A percentile compares a stretch with the other conserved stretches of the same genome.
Evolutionary conservation across 2,329 filamentous ascomycete species (phyloP).

Genomic region (Penicillium oxalicum): DNA sequence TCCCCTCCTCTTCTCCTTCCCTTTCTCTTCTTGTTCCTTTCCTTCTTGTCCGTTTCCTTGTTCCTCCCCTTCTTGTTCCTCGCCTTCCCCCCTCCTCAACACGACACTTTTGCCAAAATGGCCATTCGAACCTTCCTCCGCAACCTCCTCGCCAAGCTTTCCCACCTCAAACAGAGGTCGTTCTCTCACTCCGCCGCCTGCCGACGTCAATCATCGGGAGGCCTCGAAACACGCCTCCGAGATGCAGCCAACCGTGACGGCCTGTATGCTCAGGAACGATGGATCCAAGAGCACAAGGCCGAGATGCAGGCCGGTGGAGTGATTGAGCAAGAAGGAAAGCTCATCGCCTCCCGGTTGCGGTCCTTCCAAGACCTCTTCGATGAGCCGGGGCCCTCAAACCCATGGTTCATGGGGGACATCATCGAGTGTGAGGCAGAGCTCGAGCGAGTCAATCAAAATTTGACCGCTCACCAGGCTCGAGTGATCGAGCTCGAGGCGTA

Average conservation of each 20-base stretch:
- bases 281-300: slow-evolving; percentile 1
- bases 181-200: too few relatives aligned
- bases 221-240: background rate
- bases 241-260: background rate
- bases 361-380: slow-evolving; percentile 1
- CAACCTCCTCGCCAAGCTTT: background rate
- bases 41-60: too few relatives aligned
- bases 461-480: background rate
- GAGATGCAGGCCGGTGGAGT: background rate
- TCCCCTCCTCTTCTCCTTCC: too few relatives aligned
- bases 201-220: background rate
- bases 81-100: too few relatives aligned
- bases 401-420: background rate
- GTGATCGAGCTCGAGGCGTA: background rate
- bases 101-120: background rate
- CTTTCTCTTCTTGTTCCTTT: too few relatives aligned
- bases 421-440: slow-evolving; percentile 1
- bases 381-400: background rate
- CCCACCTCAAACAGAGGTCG: background rate
- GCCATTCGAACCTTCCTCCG: background rate
- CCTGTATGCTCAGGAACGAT: background rate
- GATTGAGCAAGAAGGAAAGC: slow-evolving; percentile 5
- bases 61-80: too few relatives aligned
- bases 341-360: slow-evolving; percentile 1
- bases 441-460: background rate